Base-by-base conservation (phyloP, 352 stramenopile genomes). In the Phytophthora ramorum region DNA sequence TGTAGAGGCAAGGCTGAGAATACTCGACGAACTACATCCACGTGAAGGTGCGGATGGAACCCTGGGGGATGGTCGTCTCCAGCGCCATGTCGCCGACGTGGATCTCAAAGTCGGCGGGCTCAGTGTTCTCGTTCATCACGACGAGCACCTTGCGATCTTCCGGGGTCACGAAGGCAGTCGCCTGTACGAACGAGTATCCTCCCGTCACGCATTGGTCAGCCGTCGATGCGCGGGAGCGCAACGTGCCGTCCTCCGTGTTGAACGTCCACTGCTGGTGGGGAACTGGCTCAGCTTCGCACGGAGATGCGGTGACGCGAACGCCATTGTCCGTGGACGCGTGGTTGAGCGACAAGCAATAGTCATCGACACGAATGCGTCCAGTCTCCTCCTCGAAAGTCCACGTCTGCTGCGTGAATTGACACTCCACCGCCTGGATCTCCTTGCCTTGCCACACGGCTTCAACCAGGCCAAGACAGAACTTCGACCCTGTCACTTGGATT, bases 41-140 rank as follows among this genome's bases (percentile, higher is more conserved):
- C 14, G 58, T 69, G 62, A 76, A 90, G 55, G 81, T 90, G 38
- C 74, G 79, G 41, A 92, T 90, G 30, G 72, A 79, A 26, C 74
- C 72, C 13, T 59, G 49, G 5, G 83, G 83, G 24, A 95, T 66
- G 9, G 71, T 81, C 20, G 82, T 88, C 35, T 81, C 61, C 32
- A 93, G 50, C n/a, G 67, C 66, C 19, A 66, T 46, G 28, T 66
- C 81, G 13, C 68, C 77, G 44, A 81, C 73, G 17, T 83, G 71
- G 30, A 96, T 54, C 51, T 87, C 76, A 37, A 96, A 93, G 30
- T 76, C 50, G 0, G 79, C 83, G 17, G 85, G 74, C 55, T 93
- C 85, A n/a, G 84, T 90, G 78, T 96, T 94, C 52, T 94, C 85
- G 58, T 96, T 96, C 59, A 96, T 65, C 34, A 94, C 83, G 12